Evolutionary conservation across 1,284 basidiomycete species (phyloP).

Genomic region (Cystobasidiaceae sp.): DNA sequence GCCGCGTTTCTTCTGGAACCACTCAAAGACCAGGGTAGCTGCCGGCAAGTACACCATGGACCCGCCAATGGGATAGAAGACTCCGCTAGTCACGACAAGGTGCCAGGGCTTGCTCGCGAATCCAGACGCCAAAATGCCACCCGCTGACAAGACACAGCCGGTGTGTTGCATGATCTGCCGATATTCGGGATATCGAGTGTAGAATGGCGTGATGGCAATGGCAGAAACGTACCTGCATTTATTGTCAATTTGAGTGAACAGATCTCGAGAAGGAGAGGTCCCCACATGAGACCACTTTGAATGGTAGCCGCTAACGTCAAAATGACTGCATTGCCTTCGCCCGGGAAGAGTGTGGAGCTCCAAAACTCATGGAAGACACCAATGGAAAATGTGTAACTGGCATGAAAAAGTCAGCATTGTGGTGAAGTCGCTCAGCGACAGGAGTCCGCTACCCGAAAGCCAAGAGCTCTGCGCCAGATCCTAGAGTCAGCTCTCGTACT

Average conservation of each 20-base stretch:
- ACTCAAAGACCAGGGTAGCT: slow-evolving; percentile 47
- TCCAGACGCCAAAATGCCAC: slow-evolving; percentile 43
- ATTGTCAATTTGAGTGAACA: slow-evolving; percentile 43
- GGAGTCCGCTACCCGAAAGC: not conserved
- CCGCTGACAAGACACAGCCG: slow-evolving; percentile 39
- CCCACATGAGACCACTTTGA: slow-evolving; percentile 40
- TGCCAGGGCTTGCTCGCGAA: slow-evolving; percentile 42
- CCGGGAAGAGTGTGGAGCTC: slow-evolving; percentile 44
- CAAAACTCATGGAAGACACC: slow-evolving; percentile 48
- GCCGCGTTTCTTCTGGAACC: slow-evolving; percentile 46
- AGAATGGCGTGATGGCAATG: slow-evolving; percentile 42
- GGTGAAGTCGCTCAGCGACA: not conserved
- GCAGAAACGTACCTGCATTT: slow-evolving; percentile 30
- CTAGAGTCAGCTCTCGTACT: not conserved
- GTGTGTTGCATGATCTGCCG: slow-evolving; percentile 40
- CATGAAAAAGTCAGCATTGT: not conserved
- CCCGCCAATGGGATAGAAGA: slow-evolving; percentile 45
- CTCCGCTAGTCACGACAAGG: slow-evolving; percentile 46
- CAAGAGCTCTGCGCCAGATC: not conserved
- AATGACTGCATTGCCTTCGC: slow-evolving; percentile 38
- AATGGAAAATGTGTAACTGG: slow-evolving; percentile 39
- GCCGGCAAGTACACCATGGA: slow-evolving; percentile 44
- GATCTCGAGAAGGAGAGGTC: slow-evolving; percentile 34
- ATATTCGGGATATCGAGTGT: slow-evolving; percentile 37
- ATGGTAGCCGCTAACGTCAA: slow-evolving; percentile 47